Evolutionary conservation across 495 filamentous ascomycete genomes (phyloP).

Genomic region (Aspergillus saccharolyticus): DNA sequence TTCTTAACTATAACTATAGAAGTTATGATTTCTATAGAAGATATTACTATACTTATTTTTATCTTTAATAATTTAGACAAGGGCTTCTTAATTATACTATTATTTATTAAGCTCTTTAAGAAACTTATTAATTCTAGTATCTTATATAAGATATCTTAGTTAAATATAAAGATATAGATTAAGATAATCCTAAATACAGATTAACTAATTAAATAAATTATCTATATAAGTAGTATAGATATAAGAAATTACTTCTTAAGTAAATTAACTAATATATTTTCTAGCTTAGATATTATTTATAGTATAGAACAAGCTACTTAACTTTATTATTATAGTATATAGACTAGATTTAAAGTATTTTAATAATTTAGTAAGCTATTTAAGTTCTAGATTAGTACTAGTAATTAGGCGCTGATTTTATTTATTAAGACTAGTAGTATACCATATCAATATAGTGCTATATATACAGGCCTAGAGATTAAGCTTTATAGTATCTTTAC

Average conservation of each 20-base stretch:
- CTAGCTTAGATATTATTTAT: neutral
- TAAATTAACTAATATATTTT: neutral
- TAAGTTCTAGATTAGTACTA: neutral
- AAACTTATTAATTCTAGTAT: neutral
- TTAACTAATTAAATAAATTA: neutral
- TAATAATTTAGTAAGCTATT: neutral
- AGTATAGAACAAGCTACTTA: neutral
- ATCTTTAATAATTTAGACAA: neutral
- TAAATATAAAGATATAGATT: neutral
- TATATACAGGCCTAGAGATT: neutral
- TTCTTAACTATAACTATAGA: neutral
- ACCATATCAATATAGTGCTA: neutral
- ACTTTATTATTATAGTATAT: neutral
- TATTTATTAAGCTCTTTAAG: neutral
- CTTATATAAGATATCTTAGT: neutral
- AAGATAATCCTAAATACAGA: neutral
- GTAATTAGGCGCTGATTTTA: neutral
- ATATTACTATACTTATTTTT: neutral
- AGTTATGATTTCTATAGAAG: neutral
- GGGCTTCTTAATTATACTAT: neutral
- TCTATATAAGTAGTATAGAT: neutral
- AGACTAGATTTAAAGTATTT: neutral
- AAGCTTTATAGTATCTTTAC: neutral
- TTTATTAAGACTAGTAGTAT: neutral
- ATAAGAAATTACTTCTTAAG: neutral